Evolutionary conservation across 2,329 filamentous ascomycete genomes (phyloP).

Genomic region (Massarina eburnea): DNA sequence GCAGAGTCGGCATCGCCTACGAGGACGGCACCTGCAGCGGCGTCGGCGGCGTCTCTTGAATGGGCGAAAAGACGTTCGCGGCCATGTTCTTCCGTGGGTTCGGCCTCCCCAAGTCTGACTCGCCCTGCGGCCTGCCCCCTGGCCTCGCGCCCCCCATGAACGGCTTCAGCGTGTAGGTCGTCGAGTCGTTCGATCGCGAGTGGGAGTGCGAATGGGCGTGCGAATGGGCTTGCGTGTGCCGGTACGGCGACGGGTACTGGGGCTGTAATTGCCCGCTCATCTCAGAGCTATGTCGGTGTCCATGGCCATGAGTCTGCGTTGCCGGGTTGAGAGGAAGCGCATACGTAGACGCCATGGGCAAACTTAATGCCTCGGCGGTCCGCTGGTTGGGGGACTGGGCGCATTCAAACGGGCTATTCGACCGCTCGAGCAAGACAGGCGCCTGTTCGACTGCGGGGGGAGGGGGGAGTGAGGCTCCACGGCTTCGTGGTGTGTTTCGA

Average conservation of each 20-base stretch:
- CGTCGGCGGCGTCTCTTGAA: constrained; percentile 32
- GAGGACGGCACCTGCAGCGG: constrained; percentile 20
- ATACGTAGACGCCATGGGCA: constrained; percentile 49
- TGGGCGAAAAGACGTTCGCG: constrained; percentile 36
- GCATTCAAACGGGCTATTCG: constrained; percentile 13
- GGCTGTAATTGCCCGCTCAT: constrained; percentile 41
- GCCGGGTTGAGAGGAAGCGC: constrained; percentile 43
- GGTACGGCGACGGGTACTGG: constrained; percentile 31
- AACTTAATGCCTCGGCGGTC: constrained; percentile 19
- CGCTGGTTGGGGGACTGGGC: constrained; percentile 18
- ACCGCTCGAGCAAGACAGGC: no score
- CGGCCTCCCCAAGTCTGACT: constrained; percentile 49
- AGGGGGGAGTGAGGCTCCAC: constrained; percentile 9
- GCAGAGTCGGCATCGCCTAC: constrained; percentile 17
- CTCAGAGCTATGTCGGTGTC: no score
- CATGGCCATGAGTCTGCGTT: constrained; percentile 38
- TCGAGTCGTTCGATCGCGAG: constrained; percentile 30
- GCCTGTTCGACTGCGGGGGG: constrained; percentile 6
- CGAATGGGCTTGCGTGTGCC: constrained; percentile 26
- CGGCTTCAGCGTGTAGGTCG: constrained; percentile 32
- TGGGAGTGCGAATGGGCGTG: constrained; percentile 28
- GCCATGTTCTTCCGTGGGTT: constrained; percentile 21
- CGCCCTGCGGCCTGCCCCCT: constrained; percentile 45
- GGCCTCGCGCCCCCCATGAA: constrained; percentile 29
- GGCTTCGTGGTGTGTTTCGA: constrained; percentile 12